Base-by-base conservation (phyloP, 768 basidiomycete species). In the Boletales sp. region DNA sequence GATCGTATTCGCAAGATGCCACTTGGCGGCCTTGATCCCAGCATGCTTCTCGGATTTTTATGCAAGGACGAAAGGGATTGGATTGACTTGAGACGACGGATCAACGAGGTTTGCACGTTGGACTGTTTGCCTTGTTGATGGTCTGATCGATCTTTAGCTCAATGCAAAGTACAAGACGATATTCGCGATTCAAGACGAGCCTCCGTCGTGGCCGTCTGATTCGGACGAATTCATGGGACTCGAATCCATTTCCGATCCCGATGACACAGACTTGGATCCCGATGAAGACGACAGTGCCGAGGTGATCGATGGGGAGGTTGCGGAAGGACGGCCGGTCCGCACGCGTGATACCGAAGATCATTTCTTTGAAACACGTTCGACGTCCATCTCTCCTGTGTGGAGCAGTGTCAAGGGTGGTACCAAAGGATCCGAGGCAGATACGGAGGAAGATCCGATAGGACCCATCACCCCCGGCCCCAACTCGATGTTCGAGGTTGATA, bases 1-100 rank as follows among this genome's bases (percentile, higher is more conserved):
- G 97, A 99, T n/a, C 83, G 87, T 15, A 87, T 98, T 35, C 78
- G 92, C 63, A 97, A 95, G 81, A 95, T 98, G 90, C 87, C 87
- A 0, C 69, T 98, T 32, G 81, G 83, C 36, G 88, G 87, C 27
- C 72, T 99, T 47, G 97, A 98, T 66, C 97, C 95, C 19, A 97
- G 93, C 59, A 97, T 99, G 97, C 73, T 99, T 8, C 79, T 98
- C 51, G 94, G 94, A 11, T 98, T 99, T 65, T 63, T 97, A 56
- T 86, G 87, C 64, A 81, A 80, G 59, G 83, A 90, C 61, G 87
- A 91, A 69, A 73, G 64, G 15, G 95, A 98, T 47, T 98, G 92
- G 89, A 66, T 75, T 14, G 92, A 97, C 69, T 80, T 97, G 48
- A 76, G 82, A 54, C 72, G 68, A 50, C 74, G 91, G 44, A 83